Evolutionary conservation across 1,284 basidiomycete species (phyloP).

Genomic region (Ustilago crameri): DNA sequence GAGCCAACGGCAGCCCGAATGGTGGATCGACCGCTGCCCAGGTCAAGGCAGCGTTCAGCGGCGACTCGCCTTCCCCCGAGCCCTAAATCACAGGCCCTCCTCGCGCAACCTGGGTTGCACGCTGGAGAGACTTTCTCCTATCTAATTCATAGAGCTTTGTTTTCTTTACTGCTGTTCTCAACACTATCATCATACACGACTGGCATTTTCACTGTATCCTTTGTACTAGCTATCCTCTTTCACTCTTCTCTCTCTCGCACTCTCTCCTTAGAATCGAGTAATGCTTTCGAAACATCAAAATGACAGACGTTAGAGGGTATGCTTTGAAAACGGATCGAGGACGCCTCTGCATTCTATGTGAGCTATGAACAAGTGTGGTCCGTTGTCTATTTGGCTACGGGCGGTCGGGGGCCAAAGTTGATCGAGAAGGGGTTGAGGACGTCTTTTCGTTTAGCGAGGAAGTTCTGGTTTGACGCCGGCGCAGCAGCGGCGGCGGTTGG

Average conservation of each 20-base stretch:
- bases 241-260: background rate
- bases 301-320: no score
- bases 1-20: conserved; percentile 27
- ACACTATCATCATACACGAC: no score
- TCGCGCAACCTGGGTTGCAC: no score
- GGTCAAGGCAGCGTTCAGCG: conserved; percentile 44
- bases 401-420: conserved; percentile 42
- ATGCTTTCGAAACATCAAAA: no score
- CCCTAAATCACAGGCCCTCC: conserved; percentile 1
- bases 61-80: conserved; percentile 26
- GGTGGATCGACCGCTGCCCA: conserved; percentile 43
- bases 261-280: background rate
- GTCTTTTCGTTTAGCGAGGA: conserved; percentile 28
- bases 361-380: no score
- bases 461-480: conserved; percentile 2
- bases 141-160: no score
- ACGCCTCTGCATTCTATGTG: no score
- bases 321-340: no score
- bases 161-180: no score
- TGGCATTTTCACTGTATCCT: no score
- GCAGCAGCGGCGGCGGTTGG: conserved; percentile 6
- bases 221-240: no score
- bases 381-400: conserved; percentile 16
- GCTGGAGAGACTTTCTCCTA: no score
- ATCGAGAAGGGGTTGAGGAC: conserved; percentile 44